Evolutionary conservation across 169 alveolate genomes (phyloP).

Genomic region (Eimeria acervulina): DNA sequence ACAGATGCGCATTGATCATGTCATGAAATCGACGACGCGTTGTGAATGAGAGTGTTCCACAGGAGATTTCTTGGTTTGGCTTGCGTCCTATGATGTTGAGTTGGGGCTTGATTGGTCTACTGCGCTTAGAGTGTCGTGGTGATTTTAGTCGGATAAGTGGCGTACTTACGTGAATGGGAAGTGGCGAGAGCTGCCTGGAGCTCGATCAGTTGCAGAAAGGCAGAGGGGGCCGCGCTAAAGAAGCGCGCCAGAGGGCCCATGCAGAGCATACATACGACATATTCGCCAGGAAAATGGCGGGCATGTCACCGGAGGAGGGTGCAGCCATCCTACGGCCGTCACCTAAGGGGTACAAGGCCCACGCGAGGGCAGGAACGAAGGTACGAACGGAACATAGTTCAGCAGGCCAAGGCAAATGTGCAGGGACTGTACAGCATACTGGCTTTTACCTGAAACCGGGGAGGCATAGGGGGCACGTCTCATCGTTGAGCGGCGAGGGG

Average conservation of each 20-base stretch:
- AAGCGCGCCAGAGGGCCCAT: not conserved
- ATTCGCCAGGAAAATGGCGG: not conserved
- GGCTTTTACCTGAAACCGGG: not conserved
- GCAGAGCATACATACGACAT: constrained; percentile 6
- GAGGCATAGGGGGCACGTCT: no score
- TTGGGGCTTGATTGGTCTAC: not conserved
- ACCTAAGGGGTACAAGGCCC: not conserved
- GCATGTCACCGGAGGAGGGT: not conserved
- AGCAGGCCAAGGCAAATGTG: not conserved
- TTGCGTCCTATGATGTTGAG: not conserved
- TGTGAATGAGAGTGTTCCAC: not conserved
- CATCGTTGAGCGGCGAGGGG: no score
- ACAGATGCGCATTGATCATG: not conserved
- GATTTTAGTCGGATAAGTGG: not conserved
- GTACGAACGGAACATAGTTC: not conserved
- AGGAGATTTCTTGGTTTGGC: not conserved
- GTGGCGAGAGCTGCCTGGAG: not conserved
- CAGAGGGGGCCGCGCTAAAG: not conserved
- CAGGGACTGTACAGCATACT: not conserved
- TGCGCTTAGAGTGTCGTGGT: not conserved
- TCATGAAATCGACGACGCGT: not conserved
- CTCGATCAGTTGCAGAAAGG: not conserved
- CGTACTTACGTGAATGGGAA: not conserved
- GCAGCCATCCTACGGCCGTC: not conserved
- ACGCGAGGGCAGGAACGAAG: not conserved